These are phyloP conservation scores for Hymenoscyphus salicellus DNA, from an alignment of 2,329 filamentous ascomycete genomes.

Conservation along the genomic window DNA sequence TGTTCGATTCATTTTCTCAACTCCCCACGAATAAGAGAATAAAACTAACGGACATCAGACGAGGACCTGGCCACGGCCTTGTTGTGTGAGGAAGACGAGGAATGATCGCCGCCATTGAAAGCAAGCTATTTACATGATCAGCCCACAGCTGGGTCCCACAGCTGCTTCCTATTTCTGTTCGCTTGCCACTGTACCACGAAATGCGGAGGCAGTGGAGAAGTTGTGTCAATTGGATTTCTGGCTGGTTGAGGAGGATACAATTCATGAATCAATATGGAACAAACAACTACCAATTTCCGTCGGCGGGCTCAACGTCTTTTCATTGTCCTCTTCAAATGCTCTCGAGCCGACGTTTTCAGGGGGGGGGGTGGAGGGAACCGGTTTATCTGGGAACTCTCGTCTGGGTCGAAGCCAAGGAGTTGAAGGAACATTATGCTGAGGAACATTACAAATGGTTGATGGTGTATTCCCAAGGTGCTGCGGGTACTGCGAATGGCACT, in stretches of 20 bases:
- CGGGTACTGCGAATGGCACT: slow-evolving; percentile 57
- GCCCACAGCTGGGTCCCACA: slow-evolving; percentile 32
- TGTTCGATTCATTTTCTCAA: too few species aligned
- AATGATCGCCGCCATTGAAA: slow-evolving; percentile 10
- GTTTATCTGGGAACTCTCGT: slow-evolving; percentile 84
- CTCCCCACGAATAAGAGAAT: background rate
- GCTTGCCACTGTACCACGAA: slow-evolving; percentile 27
- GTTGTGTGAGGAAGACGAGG: background rate
- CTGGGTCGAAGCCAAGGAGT: slow-evolving; percentile 80
- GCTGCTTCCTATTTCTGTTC: slow-evolving; percentile 37
- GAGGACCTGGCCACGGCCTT: background rate
- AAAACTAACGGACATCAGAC: background rate
- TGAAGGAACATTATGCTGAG: slow-evolving; percentile 77
- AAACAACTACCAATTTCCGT: slow-evolving; percentile 37
- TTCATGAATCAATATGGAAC: slow-evolving; percentile 18
- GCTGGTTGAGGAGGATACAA: background rate
- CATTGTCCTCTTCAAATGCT: slow-evolving; percentile 95
- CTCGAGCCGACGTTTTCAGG: slow-evolving; percentile 95
- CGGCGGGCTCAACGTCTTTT: slow-evolving; percentile 71
- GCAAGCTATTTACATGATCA: slow-evolving; percentile 23
- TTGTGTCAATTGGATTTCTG: background rate
- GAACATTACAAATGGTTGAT: slow-evolving; percentile 98
- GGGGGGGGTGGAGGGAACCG: slow-evolving; percentile 78
- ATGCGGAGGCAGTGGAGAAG: slow-evolving; percentile 12
- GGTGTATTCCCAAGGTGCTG: slow-evolving; percentile 89